Evolutionary conservation across 1,139 yeast genomes (phyloP).

Genomic region (Magnusiomyces tetraspermus): DNA sequence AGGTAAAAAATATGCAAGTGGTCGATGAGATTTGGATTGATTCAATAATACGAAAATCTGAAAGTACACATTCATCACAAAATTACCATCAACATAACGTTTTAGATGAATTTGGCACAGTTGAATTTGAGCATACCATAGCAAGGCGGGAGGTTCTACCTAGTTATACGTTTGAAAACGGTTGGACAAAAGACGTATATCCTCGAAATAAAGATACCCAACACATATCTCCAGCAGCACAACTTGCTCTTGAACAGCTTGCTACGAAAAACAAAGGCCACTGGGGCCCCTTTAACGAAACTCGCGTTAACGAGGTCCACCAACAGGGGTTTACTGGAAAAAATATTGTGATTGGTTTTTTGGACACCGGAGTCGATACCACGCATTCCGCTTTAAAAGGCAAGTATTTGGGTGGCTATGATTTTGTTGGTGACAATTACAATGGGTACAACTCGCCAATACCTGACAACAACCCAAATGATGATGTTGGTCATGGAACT

Average conservation of each 20-base stretch:
- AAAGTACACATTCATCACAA: too few species aligned
- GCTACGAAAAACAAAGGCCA: background rate
- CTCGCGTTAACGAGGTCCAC: conserved; percentile 18
- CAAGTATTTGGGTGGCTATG: conserved; percentile 15
- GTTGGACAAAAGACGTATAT: too few species aligned
- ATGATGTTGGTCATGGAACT: conserved; percentile 46
- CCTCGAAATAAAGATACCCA: too few species aligned
- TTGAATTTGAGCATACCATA: too few species aligned
- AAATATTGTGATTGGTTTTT: conserved; percentile 16
- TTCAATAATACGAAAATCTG: too few species aligned
- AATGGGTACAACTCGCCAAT: background rate
- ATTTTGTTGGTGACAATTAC: background rate
- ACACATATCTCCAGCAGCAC: background rate
- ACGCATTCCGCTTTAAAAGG: conserved; percentile 16
- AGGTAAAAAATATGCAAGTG: conserved; percentile 4
- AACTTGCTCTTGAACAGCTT: background rate
- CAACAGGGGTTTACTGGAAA: conserved; percentile 16
- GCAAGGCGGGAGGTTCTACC: too few species aligned
- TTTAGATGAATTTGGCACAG: background rate
- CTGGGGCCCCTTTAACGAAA: conserved; percentile 11
- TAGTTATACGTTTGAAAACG: too few species aligned
- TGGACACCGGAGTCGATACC: conserved; percentile 20
- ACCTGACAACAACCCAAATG: conserved; percentile 16
- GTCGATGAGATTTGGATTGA: background rate
- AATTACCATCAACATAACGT: background rate